Conservation (phyloP, 2,329 filamentous ascomycete genomes). For the Pseudogymnoascus sp. region DNA sequence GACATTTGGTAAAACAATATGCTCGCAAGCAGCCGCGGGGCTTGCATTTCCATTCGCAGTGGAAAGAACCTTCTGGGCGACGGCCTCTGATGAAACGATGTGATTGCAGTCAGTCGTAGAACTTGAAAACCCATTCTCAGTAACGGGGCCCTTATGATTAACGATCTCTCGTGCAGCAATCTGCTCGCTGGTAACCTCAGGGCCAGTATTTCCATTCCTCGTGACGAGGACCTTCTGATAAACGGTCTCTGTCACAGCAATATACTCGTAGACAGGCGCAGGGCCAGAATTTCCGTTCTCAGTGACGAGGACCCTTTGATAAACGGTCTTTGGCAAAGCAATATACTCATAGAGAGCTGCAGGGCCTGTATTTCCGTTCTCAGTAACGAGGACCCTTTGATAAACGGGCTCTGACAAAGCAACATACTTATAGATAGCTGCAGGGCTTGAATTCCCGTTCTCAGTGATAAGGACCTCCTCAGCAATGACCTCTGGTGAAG, state of each 20-base stretch:
- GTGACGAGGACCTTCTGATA: background rate
- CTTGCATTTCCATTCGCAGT: background rate
- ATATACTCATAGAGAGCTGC: background rate
- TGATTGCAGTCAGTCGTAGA: no score
- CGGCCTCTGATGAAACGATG: background rate
- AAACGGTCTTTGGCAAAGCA: background rate
- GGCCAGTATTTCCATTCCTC: background rate
- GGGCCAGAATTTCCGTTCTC: background rate
- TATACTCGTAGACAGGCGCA: background rate
- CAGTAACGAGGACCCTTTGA: background rate
- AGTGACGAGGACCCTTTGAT: background rate
- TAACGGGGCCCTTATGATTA: background rate
- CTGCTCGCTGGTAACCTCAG: background rate
- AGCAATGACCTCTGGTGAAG: background rate
- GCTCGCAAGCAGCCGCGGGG: background rate
- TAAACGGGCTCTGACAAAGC: background rate
- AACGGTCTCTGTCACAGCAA: background rate
- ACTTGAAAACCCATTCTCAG: background rate
- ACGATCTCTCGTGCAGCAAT: background rate
- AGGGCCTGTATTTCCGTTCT: background rate
- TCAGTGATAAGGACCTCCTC: background rate
- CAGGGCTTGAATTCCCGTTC: background rate
- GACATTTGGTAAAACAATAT: background rate
- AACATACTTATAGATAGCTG: background rate
- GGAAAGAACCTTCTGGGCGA: background rate